Evolutionary conservation across 1,284 basidiomycete genomes (phyloP).

Genomic region (Sanghuangporus sanghuang): DNA sequence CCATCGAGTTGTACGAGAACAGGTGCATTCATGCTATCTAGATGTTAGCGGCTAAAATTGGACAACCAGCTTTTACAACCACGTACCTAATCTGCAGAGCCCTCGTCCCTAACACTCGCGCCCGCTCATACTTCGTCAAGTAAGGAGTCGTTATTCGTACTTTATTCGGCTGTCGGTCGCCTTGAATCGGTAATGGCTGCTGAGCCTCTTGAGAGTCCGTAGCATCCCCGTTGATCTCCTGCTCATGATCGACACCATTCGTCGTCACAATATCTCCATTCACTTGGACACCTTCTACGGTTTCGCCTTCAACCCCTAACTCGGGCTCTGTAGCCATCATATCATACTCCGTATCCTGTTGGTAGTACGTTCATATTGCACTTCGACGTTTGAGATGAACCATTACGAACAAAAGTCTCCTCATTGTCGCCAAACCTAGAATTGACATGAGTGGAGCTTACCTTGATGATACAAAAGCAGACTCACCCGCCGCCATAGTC

Average conservation of each 20-base stretch:
- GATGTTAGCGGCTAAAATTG: neutral
- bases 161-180: constrained; percentile 85
- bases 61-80: constrained; percentile 15
- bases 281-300: constrained; percentile 33
- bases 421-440: constrained; percentile 30
- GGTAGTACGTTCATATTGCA: constrained; percentile 3
- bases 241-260: constrained; percentile 51
- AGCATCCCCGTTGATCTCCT: constrained; percentile 56
- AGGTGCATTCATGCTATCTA: constrained; percentile 89
- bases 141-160: constrained; percentile 95
- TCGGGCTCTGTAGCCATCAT: constrained; percentile 51
- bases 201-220: constrained; percentile 27
- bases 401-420: constrained; percentile 53
- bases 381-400: neutral
- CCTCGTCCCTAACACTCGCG: constrained; percentile 94
- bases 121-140: constrained; percentile 98
- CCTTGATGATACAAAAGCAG: neutral
- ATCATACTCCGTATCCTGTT: constrained; percentile 67
- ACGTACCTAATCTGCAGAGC: constrained; percentile 97
- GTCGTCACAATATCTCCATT: constrained; percentile 47
- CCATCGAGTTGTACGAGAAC: constrained; percentile 92
- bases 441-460: neutral
- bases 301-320: constrained; percentile 35
- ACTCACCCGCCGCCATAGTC: constrained; percentile 62
- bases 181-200: constrained; percentile 42